Evolutionary conservation across 768 basidiomycete species (phyloP), one percentile per base, ranked within the genome.

Genomic region (Termitomyces eurrhizus): DNA sequence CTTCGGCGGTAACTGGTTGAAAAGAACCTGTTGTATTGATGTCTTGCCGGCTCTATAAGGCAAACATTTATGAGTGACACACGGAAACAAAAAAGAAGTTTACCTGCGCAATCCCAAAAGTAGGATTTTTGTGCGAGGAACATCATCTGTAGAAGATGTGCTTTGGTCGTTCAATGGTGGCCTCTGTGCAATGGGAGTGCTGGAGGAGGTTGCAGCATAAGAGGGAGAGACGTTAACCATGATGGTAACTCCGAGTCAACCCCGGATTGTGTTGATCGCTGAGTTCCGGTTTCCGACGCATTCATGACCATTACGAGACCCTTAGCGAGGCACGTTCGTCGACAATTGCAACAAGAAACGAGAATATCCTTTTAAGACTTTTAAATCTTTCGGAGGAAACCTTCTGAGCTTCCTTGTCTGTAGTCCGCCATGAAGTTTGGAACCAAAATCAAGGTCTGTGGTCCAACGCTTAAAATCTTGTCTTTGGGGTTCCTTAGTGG

Each of bases 11-110:
- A 94, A 77, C 63, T 87, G 80, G 65, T 95, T 87, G 79, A 98
- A 96, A n/a, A 97, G 82, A 37, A 95, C 92, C 72, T 95, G 86
- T 66, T 89, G 84, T 56, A 95, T 92, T 21, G 92, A 94, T 39
- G 94, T 91, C 73, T 97, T 98, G 61, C 95, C 95, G 60, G 90
- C 89, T 75, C 95, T 95, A 68, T 26, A n/a, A 48, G 37, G 24
- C 13, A 52, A 46, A 51, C 52, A 39, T 51, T 60, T 59, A 58
- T 60, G 21, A 52, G 33, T 39, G 21, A 60, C 37, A 56, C 14
- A 41, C 52, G 21, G 52, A 14, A 48, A 18, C 49, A 37, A 50
- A 33, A 46, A 41, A 52, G 36, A 58, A 58, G 21, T 64, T 41
- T 46, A 86, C 88, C 87, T 86, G 66, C 88, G 82, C 65, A 89